A percentile compares a stretch with the other conserved stretches of the same genome.
These are phyloP conservation scores for Sporothrix humicola DNA, from an alignment of 2,329 filamentous ascomycete species.

Conservation along the genomic window DNA sequence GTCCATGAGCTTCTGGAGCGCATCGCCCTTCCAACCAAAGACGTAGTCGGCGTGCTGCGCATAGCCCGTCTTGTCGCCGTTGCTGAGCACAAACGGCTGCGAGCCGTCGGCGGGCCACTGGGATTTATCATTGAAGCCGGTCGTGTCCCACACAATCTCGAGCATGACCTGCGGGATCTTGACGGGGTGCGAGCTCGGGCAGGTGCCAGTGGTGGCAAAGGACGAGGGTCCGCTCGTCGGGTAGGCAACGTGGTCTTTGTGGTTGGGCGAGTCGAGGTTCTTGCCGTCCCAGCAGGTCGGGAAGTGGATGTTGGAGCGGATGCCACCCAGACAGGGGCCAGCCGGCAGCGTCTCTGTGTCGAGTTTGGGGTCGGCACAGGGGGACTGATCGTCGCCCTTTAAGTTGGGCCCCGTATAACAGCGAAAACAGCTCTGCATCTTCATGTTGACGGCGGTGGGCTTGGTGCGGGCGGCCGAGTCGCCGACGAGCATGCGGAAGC, in stretches of 20 bases:
- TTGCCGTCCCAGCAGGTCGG: conserved; percentile 56
- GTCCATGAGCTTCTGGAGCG: conserved; percentile 40
- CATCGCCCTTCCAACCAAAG: conserved; percentile 45
- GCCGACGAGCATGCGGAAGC: conserved; percentile 56
- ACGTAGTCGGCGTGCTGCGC: conserved; percentile 45
- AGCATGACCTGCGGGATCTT: conserved; percentile 48
- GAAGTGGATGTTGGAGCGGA: conserved; percentile 53
- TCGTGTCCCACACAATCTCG: conserved; percentile 54
- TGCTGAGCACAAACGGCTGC: conserved; percentile 43
- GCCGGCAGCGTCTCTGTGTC: conserved; percentile 51
- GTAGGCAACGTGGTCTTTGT: conserved; percentile 46
- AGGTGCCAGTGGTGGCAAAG: conserved; percentile 53
- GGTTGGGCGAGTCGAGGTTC: conserved; percentile 52
- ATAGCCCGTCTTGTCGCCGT: conserved; percentile 41
- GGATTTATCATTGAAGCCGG: conserved; percentile 44
- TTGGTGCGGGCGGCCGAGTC: conserved; percentile 45
- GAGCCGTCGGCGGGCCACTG: conserved; percentile 47
- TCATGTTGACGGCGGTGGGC: conserved; percentile 40
- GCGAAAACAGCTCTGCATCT: conserved; percentile 49
- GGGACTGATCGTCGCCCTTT: conserved; percentile 49
- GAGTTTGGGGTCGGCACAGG: conserved; percentile 45
- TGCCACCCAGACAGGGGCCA: conserved; percentile 48
- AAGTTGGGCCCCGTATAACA: conserved; percentile 50
- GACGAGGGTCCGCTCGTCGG: conserved; percentile 47
- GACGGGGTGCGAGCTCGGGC: conserved; percentile 52